Conservation (phyloP, 257 asterid species). For the Solanum medicagineum region DNA sequence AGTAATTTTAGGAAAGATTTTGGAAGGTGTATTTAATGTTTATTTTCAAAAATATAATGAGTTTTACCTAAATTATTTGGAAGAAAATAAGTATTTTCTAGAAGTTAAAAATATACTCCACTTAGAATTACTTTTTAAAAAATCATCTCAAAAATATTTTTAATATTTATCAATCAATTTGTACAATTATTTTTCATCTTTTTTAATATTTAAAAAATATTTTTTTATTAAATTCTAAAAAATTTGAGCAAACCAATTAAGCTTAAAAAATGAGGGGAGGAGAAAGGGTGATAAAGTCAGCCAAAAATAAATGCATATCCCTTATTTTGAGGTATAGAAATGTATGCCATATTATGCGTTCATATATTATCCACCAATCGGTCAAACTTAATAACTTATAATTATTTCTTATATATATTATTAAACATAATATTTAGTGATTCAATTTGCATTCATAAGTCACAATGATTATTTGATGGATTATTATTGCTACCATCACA, state of each 20-base stretch:
- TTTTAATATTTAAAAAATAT: too few species aligned
- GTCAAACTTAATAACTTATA: not conserved
- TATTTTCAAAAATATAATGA: too few species aligned
- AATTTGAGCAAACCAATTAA: not conserved
- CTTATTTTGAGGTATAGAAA: not conserved
- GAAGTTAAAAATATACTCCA: not conserved
- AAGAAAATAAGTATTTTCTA: not conserved
- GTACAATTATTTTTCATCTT: not conserved
- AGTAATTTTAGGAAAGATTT: too few species aligned
- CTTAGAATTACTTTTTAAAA: not conserved
- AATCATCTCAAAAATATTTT: not conserved
- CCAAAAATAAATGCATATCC: not conserved
- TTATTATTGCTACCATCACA: not conserved
- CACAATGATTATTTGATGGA: not conserved
- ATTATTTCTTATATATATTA: not conserved
- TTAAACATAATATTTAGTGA: not conserved
- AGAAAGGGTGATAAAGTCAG: not conserved
- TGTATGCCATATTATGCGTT: conserved; percentile 21
- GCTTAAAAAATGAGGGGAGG: not conserved
- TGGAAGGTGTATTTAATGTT: too few species aligned
- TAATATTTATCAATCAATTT: too few species aligned
- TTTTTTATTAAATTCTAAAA: not conserved
- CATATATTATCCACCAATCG: conserved; percentile 7
- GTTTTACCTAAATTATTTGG: not conserved
- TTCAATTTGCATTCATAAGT: not conserved